Base-by-base conservation (phyloP, 441 rosid species). In the Populus hybrid region DNA sequence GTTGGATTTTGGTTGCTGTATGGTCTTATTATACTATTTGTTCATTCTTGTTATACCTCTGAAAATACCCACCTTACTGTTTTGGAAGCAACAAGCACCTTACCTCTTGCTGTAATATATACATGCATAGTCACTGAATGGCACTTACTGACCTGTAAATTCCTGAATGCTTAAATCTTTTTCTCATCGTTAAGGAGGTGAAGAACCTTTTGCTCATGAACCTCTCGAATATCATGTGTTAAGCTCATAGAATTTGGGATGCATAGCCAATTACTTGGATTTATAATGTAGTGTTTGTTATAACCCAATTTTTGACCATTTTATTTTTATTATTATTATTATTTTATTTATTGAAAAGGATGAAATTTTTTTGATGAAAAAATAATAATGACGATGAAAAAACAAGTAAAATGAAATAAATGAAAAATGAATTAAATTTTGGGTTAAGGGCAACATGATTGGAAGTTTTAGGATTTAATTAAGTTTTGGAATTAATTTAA, bases 11-110 rank as follows among this genome's bases (percentile, higher is more conserved):
- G 61, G 73, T 80, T 81, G 82, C 75, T 81, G 75, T 81, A 34
- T 30, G 73, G 53, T 81, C 77, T 67, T 76, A 40, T 72, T 74
- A 73, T 80, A 68, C 70, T 71, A 79, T 80, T 82, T 80, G 83
- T 83, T 79, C 84, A 73, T 84, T 81, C 84, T 82, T 66, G 71
- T 69, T 77, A 66, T 38, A 82, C 78, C 69, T 77, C 75, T 64
- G 76, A 63, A 68, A 70, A 73, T 70, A 57, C 77, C 73, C 32
- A 23, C 75, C 71, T 59, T 59, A 66, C 75, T 42, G n/a, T 78
- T 81, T 77, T 78, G 75, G 77, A 83, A 81, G 77, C 75, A 59
- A 67, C 80, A 28, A 28, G 61, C 61, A 16, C 63, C 79, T n/a
- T 64, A 67, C 79, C 67, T 66, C 59, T 73, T 53, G 46, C 40